Conservation (phyloP, 2,329 filamentous ascomycete genomes). For the Rhynchosporium agropyri region DNA sequence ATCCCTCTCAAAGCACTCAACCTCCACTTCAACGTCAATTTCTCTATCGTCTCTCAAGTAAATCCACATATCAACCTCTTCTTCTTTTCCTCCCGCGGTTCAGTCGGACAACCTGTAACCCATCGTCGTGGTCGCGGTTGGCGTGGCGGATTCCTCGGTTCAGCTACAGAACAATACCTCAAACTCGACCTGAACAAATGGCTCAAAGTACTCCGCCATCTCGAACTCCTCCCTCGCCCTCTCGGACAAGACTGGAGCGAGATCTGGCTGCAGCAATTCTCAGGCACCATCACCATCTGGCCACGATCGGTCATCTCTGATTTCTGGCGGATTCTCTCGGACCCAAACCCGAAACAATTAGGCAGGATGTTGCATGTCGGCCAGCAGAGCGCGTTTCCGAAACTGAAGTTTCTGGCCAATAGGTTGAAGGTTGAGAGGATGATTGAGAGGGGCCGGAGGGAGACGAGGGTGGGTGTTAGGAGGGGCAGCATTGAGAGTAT, state of each 20-base stretch:
- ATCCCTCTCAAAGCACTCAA: conserved; percentile 94
- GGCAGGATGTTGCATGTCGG: conserved; percentile 90
- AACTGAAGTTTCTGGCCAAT: conserved; percentile 88
- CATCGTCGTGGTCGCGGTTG: conserved; percentile 92
- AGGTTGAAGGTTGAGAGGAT: conserved; percentile 79
- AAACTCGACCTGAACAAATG: conserved; percentile 98
- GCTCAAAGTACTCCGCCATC: conserved; percentile 89
- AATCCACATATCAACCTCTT: conserved; percentile 99
- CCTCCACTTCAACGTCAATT: conserved; percentile 97
- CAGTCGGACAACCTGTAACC: conserved; percentile 89
- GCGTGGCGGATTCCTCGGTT: conserved; percentile 93
- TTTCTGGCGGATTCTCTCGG: conserved; percentile 82
- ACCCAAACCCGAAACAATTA: conserved; percentile 74
- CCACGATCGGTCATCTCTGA: conserved; percentile 78
- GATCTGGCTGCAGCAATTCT: conserved; percentile 94
- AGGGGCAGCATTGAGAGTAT: conserved; percentile 61
- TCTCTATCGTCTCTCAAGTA: conserved; percentile 84
- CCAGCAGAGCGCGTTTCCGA: conserved; percentile 86
- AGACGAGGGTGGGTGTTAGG: conserved; percentile 53
- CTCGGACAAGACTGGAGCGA: conserved; percentile 96
- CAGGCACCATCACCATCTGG: conserved; percentile 95
- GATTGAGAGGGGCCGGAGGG: conserved; percentile 60
- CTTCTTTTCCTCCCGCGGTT: conserved; percentile 94
- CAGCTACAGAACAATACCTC: conserved; percentile 89
- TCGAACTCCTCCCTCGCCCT: conserved; percentile 87